These are phyloP conservation scores for Antitrichia curtipendula DNA, from an alignment of 225 moss, liverwort and hornwort species.

Conservation along the genomic window DNA sequence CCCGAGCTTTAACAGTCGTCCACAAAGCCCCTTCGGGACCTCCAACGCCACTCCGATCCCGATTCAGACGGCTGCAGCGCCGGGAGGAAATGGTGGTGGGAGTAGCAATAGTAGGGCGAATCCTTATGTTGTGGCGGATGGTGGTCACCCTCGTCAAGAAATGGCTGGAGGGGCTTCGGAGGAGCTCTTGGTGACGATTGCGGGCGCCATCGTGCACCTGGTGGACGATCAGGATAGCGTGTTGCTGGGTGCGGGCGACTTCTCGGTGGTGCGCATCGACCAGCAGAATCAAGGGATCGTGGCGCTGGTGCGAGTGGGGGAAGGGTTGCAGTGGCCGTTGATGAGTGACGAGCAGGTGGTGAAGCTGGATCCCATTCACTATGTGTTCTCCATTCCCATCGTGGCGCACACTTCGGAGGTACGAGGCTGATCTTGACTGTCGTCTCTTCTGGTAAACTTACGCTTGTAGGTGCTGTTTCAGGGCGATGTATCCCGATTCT, in stretches of 20 bases:
- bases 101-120: not conserved
- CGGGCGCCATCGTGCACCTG: constrained; percentile 77
- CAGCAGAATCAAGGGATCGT: constrained; percentile 58
- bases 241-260: constrained; percentile 53
- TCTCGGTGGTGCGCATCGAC: constrained; percentile 46
- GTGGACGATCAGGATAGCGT: constrained; percentile 79
- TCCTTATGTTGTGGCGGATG: not conserved
- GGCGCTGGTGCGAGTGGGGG: constrained; percentile 60
- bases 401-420: constrained; percentile 21
- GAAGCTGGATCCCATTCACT: constrained; percentile 77
- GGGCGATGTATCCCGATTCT: not conserved
- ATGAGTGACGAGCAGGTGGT: constrained; percentile 67
- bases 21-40: not conserved
- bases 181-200: constrained; percentile 51
- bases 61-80: not conserved
- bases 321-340: constrained; percentile 77
- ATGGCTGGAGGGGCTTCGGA: not conserved
- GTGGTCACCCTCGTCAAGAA: not conserved
- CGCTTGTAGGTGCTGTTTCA: not conserved
- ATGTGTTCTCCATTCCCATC: constrained; percentile 61
- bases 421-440: not conserved
- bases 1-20: not conserved
- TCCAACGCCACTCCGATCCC: not conserved
- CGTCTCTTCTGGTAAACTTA: not conserved
- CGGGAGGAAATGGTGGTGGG: not conserved